Conservation (phyloP, 768 basidiomycete genomes). For the Xerocomellus intermedius region DNA sequence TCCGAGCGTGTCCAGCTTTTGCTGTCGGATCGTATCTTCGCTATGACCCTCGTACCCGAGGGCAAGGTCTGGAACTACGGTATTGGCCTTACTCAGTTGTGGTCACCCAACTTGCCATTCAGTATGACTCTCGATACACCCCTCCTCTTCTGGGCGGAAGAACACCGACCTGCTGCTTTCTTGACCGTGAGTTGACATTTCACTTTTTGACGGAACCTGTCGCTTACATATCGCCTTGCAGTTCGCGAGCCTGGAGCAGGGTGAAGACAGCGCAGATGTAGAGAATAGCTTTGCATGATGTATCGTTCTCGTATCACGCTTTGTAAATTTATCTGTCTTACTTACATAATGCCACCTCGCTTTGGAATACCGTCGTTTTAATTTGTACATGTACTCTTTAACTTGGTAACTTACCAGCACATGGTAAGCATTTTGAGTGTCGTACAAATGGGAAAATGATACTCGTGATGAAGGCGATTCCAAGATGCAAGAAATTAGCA, state of each 20-base stretch:
- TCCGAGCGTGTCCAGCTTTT: constrained; percentile 92
- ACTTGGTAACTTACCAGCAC: neutral
- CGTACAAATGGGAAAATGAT: neutral
- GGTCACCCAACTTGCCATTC: constrained; percentile 80
- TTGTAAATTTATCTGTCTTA: constrained; percentile 18
- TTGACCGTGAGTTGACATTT: constrained; percentile 60
- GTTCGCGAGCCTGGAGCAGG: constrained; percentile 89
- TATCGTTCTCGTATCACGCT: constrained; percentile 9
- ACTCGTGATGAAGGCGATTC: neutral
- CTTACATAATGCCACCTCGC: constrained; percentile 1
- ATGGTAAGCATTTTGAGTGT: neutral
- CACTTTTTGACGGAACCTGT: neutral
- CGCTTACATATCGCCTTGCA: constrained; percentile 27
- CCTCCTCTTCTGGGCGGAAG: constrained; percentile 92
- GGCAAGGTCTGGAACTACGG: constrained; percentile 98
- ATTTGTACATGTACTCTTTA: neutral
- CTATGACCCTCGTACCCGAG: constrained; percentile 92
- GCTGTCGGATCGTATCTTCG: constrained; percentile 92
- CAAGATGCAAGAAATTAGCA: constrained; percentile 19
- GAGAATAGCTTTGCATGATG: constrained; percentile 89
- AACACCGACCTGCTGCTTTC: constrained; percentile 93
- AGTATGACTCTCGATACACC: constrained; percentile 90
- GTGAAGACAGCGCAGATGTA: constrained; percentile 92
- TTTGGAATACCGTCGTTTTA: neutral
- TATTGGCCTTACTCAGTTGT: constrained; percentile 88